Evolutionary conservation across 1,284 basidiomycete species (phyloP).

Genomic region (Rhodotorula sp.): DNA sequence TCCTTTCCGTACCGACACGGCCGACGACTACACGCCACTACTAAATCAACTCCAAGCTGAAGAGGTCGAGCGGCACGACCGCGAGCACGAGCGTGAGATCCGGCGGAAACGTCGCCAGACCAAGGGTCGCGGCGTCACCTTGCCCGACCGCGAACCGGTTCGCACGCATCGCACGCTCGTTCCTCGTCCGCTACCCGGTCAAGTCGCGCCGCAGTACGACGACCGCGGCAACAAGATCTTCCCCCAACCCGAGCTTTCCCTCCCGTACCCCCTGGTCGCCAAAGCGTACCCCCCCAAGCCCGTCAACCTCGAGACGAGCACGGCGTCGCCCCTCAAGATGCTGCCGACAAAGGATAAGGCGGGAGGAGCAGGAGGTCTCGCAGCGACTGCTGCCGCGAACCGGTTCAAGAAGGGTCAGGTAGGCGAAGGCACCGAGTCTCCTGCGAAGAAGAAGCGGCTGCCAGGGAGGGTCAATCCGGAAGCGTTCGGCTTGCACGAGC

Average conservation of each 20-base stretch:
- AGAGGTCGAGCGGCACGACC: constrained; percentile 83
- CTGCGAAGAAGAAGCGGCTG: not conserved
- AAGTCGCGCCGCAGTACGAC: constrained; percentile 53
- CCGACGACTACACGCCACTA: constrained; percentile 70
- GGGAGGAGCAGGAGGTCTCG: not conserved
- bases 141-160: constrained; percentile 90
- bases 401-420: not conserved
- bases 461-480: constrained; percentile 2
- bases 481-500: constrained; percentile 56
- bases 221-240: constrained; percentile 36
- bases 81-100: constrained; percentile 81
- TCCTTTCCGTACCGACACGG: constrained; percentile 57
- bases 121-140: constrained; percentile 79
- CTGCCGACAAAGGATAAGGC: constrained; percentile 1
- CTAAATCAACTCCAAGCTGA: constrained; percentile 84
- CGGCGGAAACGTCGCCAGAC: constrained; percentile 80
- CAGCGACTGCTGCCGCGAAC: constrained; percentile 5
- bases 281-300: constrained; percentile 22
- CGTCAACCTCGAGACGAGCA: constrained; percentile 12
- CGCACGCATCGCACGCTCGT: constrained; percentile 76
- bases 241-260: constrained; percentile 59
- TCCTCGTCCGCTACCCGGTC: constrained; percentile 52
- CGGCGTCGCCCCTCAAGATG: constrained; percentile 20
- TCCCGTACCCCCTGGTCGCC: constrained; percentile 59
- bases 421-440: not conserved